phyloP scores from a whole-genome alignment of 148 eudicot genomes.

The Silene latifolia region DNA sequence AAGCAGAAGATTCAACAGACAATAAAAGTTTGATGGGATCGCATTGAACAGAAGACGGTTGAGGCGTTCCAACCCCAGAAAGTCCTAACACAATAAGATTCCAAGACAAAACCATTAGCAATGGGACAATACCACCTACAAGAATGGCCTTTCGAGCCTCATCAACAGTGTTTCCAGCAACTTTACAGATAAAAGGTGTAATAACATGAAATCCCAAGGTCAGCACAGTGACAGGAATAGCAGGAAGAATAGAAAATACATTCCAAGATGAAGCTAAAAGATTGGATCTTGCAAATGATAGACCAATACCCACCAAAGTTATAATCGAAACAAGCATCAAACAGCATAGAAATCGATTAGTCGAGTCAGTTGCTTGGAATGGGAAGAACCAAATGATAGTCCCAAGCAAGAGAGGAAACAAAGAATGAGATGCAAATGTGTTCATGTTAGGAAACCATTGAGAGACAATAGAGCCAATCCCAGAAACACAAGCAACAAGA shows the following conservation, averaged over 20 bases:
- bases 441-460: slow-evolving; percentile 50
- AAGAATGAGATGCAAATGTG: slow-evolving; percentile 33
- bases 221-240: slow-evolving; percentile 64
- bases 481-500: slow-evolving; percentile 69
- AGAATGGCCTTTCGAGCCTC: slow-evolving; percentile 60
- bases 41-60: slow-evolving; percentile 21
- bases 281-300: slow-evolving; percentile 41
- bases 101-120: slow-evolving; percentile 65
- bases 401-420: slow-evolving; percentile 49
- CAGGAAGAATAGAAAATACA: slow-evolving; percentile 50
- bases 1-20: slow-evolving; percentile 59
- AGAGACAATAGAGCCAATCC: slow-evolving; percentile 54
- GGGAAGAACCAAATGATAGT: slow-evolving; percentile 43
- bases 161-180: slow-evolving; percentile 46
- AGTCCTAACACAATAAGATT: slow-evolving; percentile 70
- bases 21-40: slow-evolving; percentile 58
- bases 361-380: slow-evolving; percentile 43
- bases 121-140: slow-evolving; percentile 59
- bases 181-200: slow-evolving; percentile 65
- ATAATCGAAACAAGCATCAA: slow-evolving; percentile 61
- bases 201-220: slow-evolving; percentile 74
- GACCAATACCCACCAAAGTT: slow-evolving; percentile 53
- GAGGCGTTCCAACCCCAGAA: slow-evolving; percentile 35
- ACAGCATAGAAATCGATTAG: slow-evolving; percentile 51
- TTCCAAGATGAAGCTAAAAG: slow-evolving; percentile 47